Evolutionary conservation across 2,329 filamentous ascomycete species (phyloP).

Genomic region (Sporothrix brasiliensis): DNA sequence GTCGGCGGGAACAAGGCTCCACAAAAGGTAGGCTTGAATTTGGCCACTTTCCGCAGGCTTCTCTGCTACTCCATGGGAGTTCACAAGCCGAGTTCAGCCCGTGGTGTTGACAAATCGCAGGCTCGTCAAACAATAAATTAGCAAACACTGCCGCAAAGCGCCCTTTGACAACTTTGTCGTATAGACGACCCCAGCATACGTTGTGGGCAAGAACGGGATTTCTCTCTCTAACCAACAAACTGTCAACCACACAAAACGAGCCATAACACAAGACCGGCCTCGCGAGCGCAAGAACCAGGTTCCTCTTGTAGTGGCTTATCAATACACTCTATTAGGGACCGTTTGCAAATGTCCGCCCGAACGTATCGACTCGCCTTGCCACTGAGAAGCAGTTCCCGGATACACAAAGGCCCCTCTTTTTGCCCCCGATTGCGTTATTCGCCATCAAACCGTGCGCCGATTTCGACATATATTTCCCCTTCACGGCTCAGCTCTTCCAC

Average conservation of each 20-base stretch:
- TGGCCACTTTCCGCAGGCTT: not conserved
- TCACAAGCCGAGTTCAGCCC: constrained; percentile 4
- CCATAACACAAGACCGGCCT: not conserved
- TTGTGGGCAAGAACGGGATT: not conserved
- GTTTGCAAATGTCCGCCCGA: constrained; percentile 6
- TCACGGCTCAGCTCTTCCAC: not conserved
- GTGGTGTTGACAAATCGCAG: constrained; percentile 22
- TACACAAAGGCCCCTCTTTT: constrained; percentile 29
- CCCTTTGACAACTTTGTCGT: not conserved
- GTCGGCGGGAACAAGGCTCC: not conserved
- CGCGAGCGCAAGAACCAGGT: not conserved
- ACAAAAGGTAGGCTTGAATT: not conserved
- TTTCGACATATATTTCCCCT: constrained; percentile 27
- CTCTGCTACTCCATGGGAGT: constrained; percentile 12
- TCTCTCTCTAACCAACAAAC: not conserved
- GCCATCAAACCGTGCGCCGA: not conserved
- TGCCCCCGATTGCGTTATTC: constrained; percentile 28
- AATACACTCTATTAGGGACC: constrained; percentile 8
- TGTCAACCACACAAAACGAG: too few species aligned
- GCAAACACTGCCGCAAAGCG: not conserved
- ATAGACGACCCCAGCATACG: too few species aligned
- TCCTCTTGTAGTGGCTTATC: constrained; percentile 16
- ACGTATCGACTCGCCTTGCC: not conserved
- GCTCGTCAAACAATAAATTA: not conserved
- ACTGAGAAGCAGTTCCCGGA: constrained; percentile 10